Evolutionary conservation across 106 monocot species (phyloP), one percentile per base, ranked within the genome.

Genomic region (Triglochin maritima): DNA sequence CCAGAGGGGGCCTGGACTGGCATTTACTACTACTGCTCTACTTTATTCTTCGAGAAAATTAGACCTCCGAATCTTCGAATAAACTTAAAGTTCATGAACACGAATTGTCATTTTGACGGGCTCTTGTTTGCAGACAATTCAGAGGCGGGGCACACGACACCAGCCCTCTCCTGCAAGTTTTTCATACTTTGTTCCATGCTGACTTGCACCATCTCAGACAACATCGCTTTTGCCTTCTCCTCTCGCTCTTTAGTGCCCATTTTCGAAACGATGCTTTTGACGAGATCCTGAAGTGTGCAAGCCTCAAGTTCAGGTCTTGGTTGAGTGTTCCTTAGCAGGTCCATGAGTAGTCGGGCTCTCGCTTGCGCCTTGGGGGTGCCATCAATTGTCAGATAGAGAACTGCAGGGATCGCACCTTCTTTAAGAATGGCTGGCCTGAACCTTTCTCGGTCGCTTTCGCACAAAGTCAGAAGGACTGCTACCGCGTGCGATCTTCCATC

Each of bases 141-240:
- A 11, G 70, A 8, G 44, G 81, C 76, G 4, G 63, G 72, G 81
- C 80, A 84, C 8, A 75, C 62, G 57, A 82, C 17, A 13, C 82
- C 86, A 69, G 80, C 72, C 74, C 86, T 73, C 15, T 68, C 74
- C 69, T 86, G 79, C 71, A 82, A 49, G 57, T 86, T 80, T 50
- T 80, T 67, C 71, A 80, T 17, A 77, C 86, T 86, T 68, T 71
- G 86, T 69, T 82, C 77, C 86, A 86, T 83, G 77, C 86, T 83
- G 41, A 82, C 79, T 59, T 80, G 82, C 46, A 86, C 86, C 86
- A 80, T 86, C 74, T 86, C 86, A 2, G 77, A 73, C 68, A 86
- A 56, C 82, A 82, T 86, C 74, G 70, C 80, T 77, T 71, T 80
- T 2, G 86, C 86, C 74, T 77, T 75, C 59, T 71, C 82, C 0